Evolutionary conservation across 2,329 filamentous ascomycete species (phyloP).

Genomic region (Aspergillus brunneoviolaceus): DNA sequence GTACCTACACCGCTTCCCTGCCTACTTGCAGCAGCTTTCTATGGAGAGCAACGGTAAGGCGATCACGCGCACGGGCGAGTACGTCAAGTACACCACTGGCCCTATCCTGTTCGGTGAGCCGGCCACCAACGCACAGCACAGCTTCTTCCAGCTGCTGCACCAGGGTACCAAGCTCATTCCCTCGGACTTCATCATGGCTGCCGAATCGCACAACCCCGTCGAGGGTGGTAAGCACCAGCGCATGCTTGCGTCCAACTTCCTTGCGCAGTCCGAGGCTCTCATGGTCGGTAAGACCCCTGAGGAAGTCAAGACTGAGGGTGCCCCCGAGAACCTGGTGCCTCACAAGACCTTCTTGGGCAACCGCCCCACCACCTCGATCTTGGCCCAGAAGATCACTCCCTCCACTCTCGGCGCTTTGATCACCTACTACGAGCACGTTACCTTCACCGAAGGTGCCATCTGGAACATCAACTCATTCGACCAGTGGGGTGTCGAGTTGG

Average conservation of each 20-base stretch:
- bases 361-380: constrained; percentile 91
- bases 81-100: constrained; percentile 97
- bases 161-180: constrained; percentile 99
- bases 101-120: constrained; percentile 97
- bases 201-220: constrained; percentile 94
- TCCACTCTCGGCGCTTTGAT: constrained; percentile 92
- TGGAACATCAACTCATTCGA: constrained; percentile 99
- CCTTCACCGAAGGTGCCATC: constrained; percentile 93
- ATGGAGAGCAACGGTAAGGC: constrained; percentile 99
- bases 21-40: constrained; percentile 97
- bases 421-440: constrained; percentile 98
- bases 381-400: constrained; percentile 91
- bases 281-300: constrained; percentile 56
- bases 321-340: constrained; percentile 64
- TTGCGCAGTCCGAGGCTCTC: constrained; percentile 51
- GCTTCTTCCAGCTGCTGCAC: constrained; percentile 99
- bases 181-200: constrained; percentile 95
- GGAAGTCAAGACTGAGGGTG: constrained; percentile 49
- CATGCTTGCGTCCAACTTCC: constrained; percentile 54
- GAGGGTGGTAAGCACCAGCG: constrained; percentile 89
- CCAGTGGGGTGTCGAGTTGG: constrained; percentile 98
- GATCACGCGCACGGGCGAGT: constrained; percentile 80
- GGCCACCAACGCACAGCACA: constrained; percentile 98
- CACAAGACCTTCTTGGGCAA: constrained; percentile 99
- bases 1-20: constrained; percentile 97